Evolutionary conservation across 129 eudicot species (phyloP).

Genomic region (Artemisia argyi): DNA sequence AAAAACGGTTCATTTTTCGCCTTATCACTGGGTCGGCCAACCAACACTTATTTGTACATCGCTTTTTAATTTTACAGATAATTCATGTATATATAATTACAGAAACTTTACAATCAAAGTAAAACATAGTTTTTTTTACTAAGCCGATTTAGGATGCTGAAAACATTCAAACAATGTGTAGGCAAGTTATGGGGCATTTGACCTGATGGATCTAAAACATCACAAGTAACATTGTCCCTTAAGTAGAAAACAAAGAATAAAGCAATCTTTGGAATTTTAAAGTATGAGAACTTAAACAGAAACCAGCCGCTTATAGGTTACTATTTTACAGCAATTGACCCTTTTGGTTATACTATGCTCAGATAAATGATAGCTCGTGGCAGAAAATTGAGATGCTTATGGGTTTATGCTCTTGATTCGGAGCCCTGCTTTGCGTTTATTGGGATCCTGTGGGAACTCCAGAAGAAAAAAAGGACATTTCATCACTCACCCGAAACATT

Average conservation of each 20-base stretch:
- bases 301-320: neutral
- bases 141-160: too few species aligned
- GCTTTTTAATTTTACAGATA: too few species aligned
- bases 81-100: too few species aligned
- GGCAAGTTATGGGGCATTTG: too few species aligned
- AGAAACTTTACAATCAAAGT: too few species aligned
- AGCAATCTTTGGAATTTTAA: neutral
- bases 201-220: too few species aligned
- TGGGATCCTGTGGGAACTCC: conserved; percentile 90
- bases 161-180: too few species aligned
- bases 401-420: conserved; percentile 77
- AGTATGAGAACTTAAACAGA: neutral
- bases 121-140: too few species aligned
- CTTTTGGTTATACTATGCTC: conserved; percentile 14
- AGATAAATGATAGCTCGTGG: conserved; percentile 86
- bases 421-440: conserved; percentile 75
- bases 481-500: conserved; percentile 90
- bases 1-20: too few species aligned
- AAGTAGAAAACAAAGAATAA: neutral
- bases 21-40: too few species aligned
- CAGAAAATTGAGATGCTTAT: conserved; percentile 76
- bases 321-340: neutral
- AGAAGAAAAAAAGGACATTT: conserved; percentile 73
- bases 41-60: too few species aligned
- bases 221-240: neutral